Evolutionary conservation across 2,329 filamentous ascomycete genomes (phyloP), one percentile per base, ranked within the genome.

Genomic region (Penicillium sp.): DNA sequence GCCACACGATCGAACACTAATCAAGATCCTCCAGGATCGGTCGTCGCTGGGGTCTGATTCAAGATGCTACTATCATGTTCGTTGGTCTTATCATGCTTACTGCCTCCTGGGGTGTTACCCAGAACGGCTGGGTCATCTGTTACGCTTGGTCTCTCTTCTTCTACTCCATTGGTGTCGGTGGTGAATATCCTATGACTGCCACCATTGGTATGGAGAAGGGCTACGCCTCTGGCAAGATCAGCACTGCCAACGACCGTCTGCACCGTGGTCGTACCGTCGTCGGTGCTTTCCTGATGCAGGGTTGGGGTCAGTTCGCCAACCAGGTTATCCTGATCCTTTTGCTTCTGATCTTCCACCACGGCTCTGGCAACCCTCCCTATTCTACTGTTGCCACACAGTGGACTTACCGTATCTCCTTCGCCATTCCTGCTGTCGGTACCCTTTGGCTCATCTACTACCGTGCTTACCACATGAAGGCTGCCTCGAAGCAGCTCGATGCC

Each of bases 221-320:
- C 18, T 88, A 91, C 42, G 85, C 89, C 13, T 76, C 89, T 33
- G 92, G 92, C 57, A 91, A 87, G 71, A 76, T 96, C 49, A 96
- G 92, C 6, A 96, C 90, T 51, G 86, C 86, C 54, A 90, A 96
- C 49, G 93, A 97, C 72, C 90, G 93, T 71, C 85, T 96, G 51
- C 93, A 97, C 78, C 90, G 93, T 75, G 93, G 93, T 60, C 89
- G 93, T 68, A 94, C 95, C 74, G 92, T 96, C 70, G 96, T 91
- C 60, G 90, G 87, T 73, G 92, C 93, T 52, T 97, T 97, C 79
- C 76, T 96, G 74, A 96, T 97, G 93, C 93, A 97, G 75, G 93
- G 93, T 53, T 97, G 93, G 93, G 93, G 93, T 59, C 93, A 96
- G 74, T 89, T 96, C 70, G 79, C 89, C 78, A 97, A 96, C 83